Evolutionary conservation across 495 filamentous ascomycete genomes (phyloP).

Genomic region (Penicillium soppii): DNA sequence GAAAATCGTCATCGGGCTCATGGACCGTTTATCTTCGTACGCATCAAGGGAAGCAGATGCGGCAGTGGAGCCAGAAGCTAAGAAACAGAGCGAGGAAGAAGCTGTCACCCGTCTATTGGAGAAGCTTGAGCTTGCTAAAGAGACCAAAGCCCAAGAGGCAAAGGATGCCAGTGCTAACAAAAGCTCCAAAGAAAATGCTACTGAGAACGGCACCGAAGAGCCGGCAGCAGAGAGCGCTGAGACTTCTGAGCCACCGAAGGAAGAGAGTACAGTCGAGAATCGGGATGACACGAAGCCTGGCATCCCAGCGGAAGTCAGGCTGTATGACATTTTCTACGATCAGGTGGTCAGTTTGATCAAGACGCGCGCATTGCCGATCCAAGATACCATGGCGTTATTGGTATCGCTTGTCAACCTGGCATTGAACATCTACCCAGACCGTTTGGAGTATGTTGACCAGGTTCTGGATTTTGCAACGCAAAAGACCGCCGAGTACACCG

Average conservation of each 20-base stretch:
- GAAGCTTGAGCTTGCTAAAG: slow-evolving; percentile 69
- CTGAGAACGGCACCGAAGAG: slow-evolving; percentile 39
- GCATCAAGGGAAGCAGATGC: slow-evolving; percentile 83
- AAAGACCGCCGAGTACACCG: slow-evolving; percentile 86
- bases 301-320: slow-evolving; percentile 79
- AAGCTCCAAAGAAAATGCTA: slow-evolving; percentile 41
- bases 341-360: slow-evolving; percentile 93
- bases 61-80: slow-evolving; percentile 70
- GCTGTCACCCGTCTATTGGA: slow-evolving; percentile 74
- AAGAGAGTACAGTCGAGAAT: slow-evolving; percentile 20
- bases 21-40: slow-evolving; percentile 93
- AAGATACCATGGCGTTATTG: slow-evolving; percentile 88
- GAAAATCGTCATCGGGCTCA: slow-evolving; percentile 95
- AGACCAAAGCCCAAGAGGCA: slow-evolving; percentile 45
- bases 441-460: slow-evolving; percentile 93
- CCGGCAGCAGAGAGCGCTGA: slow-evolving; percentile 23
- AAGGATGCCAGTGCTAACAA: slow-evolving; percentile 30
- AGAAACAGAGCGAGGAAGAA: slow-evolving; percentile 77
- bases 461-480: slow-evolving; percentile 83
- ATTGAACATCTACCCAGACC: slow-evolving; percentile 90
- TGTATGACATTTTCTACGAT: slow-evolving; percentile 97
- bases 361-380: slow-evolving; percentile 84
- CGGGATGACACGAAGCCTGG: slow-evolving; percentile 48
- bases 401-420: slow-evolving; percentile 92
- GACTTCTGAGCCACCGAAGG: slow-evolving; percentile 6